phyloP scores from a whole-genome alignment of 139 green algal genomes.

The Chlamydomonas sphaeroides region DNA sequence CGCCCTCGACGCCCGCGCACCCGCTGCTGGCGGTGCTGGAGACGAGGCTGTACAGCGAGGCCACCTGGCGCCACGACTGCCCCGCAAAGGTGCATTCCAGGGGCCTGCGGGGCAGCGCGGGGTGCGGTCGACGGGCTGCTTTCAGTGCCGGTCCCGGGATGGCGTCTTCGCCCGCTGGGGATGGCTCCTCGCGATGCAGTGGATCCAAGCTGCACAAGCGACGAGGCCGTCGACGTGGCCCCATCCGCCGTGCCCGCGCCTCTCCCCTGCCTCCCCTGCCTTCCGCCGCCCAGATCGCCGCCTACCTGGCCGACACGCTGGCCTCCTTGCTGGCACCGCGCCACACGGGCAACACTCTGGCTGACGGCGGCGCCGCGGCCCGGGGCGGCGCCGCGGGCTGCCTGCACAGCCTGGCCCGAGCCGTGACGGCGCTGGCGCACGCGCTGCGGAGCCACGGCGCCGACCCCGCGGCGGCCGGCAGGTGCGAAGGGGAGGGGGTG shows the following conservation, averaged over 20 bases:
- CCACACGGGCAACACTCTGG: not conserved
- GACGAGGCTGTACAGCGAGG: not conserved
- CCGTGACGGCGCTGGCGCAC: not conserved
- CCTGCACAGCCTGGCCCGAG: not conserved
- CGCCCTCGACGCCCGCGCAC: slow-evolving; percentile 7
- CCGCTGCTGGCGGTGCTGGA: slow-evolving; percentile 30
- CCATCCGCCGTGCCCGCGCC: too few species aligned
- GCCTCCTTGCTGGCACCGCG: not conserved
- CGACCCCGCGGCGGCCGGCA: slow-evolving; percentile 17
- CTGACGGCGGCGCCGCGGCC: not conserved
- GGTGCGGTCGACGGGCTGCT: not conserved
- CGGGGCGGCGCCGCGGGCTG: not conserved
- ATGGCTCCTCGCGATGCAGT: too few species aligned
- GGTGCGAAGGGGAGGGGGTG: too few species aligned
- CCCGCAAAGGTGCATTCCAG: not conserved
- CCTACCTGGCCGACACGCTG: not conserved
- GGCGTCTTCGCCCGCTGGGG: too few species aligned
- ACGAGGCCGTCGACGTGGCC: too few species aligned
- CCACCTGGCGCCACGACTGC: slow-evolving; percentile 11
- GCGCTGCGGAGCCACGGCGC: slow-evolving; percentile 1
- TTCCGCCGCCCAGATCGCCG: not conserved
- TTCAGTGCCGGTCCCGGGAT: not conserved
- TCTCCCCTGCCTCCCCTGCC: not conserved
- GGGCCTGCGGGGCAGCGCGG: too few species aligned
- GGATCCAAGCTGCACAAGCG: too few species aligned